A percentile compares a stretch with the other conserved stretches of the same genome.
These are phyloP conservation scores for Hysterangium stoloniferum DNA, from an alignment of 768 basidiomycete genomes.

Conservation along the genomic window DNA sequence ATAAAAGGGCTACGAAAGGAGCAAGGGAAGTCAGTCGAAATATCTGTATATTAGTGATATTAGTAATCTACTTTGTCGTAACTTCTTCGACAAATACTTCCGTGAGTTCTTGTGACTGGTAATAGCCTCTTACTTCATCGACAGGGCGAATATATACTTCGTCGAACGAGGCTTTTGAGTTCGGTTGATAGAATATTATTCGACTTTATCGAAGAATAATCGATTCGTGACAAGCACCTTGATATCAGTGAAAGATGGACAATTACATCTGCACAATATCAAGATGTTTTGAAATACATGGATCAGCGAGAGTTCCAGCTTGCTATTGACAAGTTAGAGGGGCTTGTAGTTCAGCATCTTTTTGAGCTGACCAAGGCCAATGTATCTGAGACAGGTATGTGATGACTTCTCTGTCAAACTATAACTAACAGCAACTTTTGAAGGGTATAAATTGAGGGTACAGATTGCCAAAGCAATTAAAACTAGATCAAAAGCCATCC, in stretches of 20 bases:
- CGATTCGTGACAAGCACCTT: too few species aligned
- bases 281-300: conserved; percentile 4
- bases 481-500: conserved; percentile 24
- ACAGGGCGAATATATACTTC: too few species aligned
- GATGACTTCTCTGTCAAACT: not conserved
- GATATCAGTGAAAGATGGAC: conserved; percentile 16
- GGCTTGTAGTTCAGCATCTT: conserved; percentile 23
- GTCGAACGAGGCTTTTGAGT: too few species aligned
- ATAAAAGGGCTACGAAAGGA: too few species aligned
- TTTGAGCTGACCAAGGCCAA: conserved; percentile 25
- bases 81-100: too few species aligned
- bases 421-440: not conserved
- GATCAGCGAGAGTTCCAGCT: conserved; percentile 13
- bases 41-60: too few species aligned
- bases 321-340: conserved; percentile 23
- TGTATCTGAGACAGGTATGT: conserved; percentile 18
- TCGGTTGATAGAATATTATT: too few species aligned
- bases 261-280: conserved; percentile 11
- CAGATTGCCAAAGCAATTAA: conserved; percentile 29
- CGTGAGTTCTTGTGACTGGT: too few species aligned
- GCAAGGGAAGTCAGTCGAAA: too few species aligned
- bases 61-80: too few species aligned
- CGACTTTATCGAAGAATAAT: too few species aligned
- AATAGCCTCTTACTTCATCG: too few species aligned
- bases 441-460: conserved; percentile 28